A percentile compares a stretch with the other conserved stretches of the same genome.
phyloP scores from a whole-genome alignment of 495 filamentous ascomycete species.

The Podospora pseudocomata region DNA sequence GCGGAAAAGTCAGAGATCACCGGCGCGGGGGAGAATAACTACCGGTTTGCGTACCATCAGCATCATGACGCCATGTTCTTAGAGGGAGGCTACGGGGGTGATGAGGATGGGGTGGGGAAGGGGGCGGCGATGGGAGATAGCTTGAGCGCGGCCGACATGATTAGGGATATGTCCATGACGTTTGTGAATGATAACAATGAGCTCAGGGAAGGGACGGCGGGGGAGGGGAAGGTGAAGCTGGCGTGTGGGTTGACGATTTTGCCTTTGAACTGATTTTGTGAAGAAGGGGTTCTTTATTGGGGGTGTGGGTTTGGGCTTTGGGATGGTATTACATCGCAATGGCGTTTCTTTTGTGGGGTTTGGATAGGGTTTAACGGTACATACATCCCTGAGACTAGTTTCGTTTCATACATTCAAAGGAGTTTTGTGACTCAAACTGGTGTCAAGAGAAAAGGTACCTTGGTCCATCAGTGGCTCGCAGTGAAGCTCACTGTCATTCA shows the following conservation, averaged over 20 bases:
- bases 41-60: not conserved
- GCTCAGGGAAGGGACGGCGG: not conserved
- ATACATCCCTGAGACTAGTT: too few relatives aligned
- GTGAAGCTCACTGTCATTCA: not conserved
- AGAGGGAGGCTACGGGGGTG: not conserved
- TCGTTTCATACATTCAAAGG: too few relatives aligned
- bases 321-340: not conserved
- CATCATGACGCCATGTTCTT: not conserved
- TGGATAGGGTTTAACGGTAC: not conserved
- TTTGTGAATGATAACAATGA: slow-evolving; percentile 29
- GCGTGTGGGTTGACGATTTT: slow-evolving; percentile 31
- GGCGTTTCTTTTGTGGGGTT: not conserved
- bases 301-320: not conserved
- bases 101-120: not conserved
- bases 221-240: slow-evolving; percentile 25
- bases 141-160: slow-evolving; percentile 10
- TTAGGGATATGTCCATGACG: slow-evolving; percentile 27
- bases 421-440: too few relatives aligned
- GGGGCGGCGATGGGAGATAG: slow-evolving; percentile 20
- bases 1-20: slow-evolving; percentile 13
- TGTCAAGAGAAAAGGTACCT: too few relatives aligned
- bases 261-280: slow-evolving; percentile 21
- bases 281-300: not conserved
- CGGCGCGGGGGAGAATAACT: not conserved
- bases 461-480: not conserved